A percentile compares a stretch with the other conserved stretches of the same genome.
These are phyloP conservation scores for Lactarius hatsudake DNA, from an alignment of 768 basidiomycete species.

Conservation along the genomic window DNA sequence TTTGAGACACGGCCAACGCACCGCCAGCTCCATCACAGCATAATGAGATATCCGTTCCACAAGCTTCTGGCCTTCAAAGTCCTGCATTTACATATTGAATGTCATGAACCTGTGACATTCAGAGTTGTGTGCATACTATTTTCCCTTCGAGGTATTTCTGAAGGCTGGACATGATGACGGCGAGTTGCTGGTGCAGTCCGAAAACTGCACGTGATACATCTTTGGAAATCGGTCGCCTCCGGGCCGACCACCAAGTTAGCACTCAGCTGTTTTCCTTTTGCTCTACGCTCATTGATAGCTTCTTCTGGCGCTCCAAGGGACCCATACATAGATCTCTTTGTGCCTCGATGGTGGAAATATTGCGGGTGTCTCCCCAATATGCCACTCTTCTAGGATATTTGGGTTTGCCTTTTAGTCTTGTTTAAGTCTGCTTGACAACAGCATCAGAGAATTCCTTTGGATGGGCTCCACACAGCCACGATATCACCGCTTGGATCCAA, in stretches of 20 bases:
- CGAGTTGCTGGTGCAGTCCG: background rate
- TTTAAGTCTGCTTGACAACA: background rate
- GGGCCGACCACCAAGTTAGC: background rate
- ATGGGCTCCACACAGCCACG: background rate
- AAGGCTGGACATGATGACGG: constrained; percentile 17
- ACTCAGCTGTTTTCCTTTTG: background rate
- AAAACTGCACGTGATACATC: background rate
- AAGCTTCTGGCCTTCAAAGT: constrained; percentile 58
- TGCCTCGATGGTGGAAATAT: background rate
- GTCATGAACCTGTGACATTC: background rate
- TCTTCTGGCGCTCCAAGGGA: background rate
- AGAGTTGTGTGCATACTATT: constrained; percentile 31
- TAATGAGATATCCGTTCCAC: constrained; percentile 48
- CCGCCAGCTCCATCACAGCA: constrained; percentile 46
- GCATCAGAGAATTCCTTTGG: background rate
- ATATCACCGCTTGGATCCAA: background rate
- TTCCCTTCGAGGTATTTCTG: constrained; percentile 34
- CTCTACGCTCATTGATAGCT: background rate
- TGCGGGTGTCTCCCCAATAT: background rate
- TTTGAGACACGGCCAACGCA: constrained; percentile 33
- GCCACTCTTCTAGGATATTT: background rate
- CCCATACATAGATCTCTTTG: background rate
- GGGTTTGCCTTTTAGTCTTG: background rate
- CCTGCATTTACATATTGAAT: constrained; percentile 38
- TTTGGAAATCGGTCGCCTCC: background rate